These are phyloP conservation scores for Lippia alba DNA, from an alignment of 305 asterid species.

Conservation along the genomic window DNA sequence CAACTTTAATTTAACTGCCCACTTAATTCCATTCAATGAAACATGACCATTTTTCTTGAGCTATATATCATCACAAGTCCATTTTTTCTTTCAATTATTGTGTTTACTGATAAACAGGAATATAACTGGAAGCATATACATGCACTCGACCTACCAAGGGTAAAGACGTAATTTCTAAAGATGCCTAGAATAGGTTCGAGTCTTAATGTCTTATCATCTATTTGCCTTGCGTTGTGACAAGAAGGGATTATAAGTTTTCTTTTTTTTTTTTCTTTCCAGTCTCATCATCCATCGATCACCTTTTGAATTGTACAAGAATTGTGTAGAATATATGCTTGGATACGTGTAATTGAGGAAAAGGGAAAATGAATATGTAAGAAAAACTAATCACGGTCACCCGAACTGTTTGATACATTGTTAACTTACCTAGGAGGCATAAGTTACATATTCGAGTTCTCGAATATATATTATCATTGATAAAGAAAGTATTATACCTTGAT, in stretches of 20 bases:
- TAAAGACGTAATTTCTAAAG: not conserved
- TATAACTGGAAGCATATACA: not conserved
- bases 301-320: not conserved
- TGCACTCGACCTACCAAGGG: not conserved
- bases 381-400: no score
- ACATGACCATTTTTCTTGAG: no score
- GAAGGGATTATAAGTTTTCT: no score
- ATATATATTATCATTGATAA: no score
- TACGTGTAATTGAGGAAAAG: no score
- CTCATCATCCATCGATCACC: not conserved
- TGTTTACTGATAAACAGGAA: not conserved
- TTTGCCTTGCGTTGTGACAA: constrained; percentile 3
- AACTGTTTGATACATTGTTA: no score
- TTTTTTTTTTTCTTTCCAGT: not conserved
- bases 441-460: no score
- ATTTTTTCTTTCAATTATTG: not conserved
- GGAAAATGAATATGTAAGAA: no score
- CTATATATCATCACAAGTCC: not conserved
- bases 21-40: no score
- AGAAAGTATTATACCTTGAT: no score
- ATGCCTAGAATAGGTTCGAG: not conserved
- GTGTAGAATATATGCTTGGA: not conserved
- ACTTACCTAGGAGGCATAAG: no score
- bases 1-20: no score
- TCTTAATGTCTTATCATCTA: not conserved